Conservation (phyloP, 2,329 filamentous ascomycete genomes). For the Talaromyces sp. region DNA sequence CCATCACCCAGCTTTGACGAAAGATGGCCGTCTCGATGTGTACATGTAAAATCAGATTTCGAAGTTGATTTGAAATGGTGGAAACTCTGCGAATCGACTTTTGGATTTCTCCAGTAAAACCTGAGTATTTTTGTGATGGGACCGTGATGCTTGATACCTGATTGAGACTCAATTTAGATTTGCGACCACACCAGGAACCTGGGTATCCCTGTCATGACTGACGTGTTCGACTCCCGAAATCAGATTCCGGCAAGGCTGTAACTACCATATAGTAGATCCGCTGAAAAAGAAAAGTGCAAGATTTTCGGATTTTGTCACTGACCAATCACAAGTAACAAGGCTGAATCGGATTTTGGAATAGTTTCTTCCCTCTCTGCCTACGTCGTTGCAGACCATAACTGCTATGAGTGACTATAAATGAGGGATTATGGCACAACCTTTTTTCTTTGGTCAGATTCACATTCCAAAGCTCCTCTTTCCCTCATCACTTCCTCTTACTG, state of each 20-base stretch:
- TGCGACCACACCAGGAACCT: neutral
- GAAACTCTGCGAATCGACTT: neutral
- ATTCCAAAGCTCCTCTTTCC: neutral
- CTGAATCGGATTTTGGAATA: slow-evolving; percentile 5
- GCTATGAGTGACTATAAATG: neutral
- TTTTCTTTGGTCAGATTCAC: neutral
- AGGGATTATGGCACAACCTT: neutral
- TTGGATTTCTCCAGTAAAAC: neutral
- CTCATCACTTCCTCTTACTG: neutral
- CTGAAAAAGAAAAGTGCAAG: neutral
- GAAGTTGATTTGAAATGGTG: neutral
- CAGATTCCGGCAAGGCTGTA: neutral
- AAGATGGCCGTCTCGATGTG: neutral
- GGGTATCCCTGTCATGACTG: neutral
- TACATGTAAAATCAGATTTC: neutral
- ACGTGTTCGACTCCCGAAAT: neutral
- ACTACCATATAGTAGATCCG: neutral
- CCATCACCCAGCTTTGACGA: neutral
- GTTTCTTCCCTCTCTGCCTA: neutral
- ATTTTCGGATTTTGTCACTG: neutral
- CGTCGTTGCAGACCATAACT: neutral
- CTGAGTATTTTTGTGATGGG: no score
- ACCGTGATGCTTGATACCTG: no score
- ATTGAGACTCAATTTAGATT: no score
- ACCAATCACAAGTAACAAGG: slow-evolving; percentile 6